Conservation (phyloP, 495 filamentous ascomycete genomes). For the Daldinia childiae region DNA sequence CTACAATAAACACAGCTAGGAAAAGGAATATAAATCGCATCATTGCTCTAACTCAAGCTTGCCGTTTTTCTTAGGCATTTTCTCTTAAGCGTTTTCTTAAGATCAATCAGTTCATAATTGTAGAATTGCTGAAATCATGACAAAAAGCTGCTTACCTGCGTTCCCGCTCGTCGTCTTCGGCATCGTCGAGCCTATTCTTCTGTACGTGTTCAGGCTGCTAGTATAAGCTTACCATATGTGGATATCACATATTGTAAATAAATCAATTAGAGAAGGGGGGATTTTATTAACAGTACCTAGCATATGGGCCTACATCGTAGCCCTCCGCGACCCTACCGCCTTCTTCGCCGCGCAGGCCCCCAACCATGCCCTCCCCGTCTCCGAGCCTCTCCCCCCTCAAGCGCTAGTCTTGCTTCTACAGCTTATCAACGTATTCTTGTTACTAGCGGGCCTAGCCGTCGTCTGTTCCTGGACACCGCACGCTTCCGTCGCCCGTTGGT, state of each 20-base stretch:
- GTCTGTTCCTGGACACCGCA: conserved; percentile 64
- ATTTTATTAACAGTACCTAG: conserved; percentile 38
- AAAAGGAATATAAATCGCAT: background rate
- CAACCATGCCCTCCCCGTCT: conserved; percentile 50
- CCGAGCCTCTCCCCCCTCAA: conserved; percentile 49
- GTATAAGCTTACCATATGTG: background rate
- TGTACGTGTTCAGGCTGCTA: conserved; percentile 52
- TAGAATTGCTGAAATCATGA: conserved; percentile 28
- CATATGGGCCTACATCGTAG: conserved; percentile 54
- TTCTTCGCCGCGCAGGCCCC: conserved; percentile 65
- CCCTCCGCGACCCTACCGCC: conserved; percentile 54
- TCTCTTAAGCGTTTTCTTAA: background rate
- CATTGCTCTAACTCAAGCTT: background rate
- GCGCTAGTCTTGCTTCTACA: conserved; percentile 64
- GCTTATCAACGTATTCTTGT: conserved; percentile 65
- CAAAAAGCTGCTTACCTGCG: conserved; percentile 40
- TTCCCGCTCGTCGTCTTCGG: conserved; percentile 55
- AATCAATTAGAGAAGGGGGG: background rate
- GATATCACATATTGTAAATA: background rate
- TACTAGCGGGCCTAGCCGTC: conserved; percentile 63
- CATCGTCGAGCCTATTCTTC: conserved; percentile 65
- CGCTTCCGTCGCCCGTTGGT: conserved; percentile 61
- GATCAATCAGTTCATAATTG: background rate
- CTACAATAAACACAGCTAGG: too few species aligned
- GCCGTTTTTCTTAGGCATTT: background rate